Percentiles rank a stretch among this genome's conserved stretches.
Conservation (phyloP, 2,329 filamentous ascomycete genomes). For the Alternaria gansuensis region DNA sequence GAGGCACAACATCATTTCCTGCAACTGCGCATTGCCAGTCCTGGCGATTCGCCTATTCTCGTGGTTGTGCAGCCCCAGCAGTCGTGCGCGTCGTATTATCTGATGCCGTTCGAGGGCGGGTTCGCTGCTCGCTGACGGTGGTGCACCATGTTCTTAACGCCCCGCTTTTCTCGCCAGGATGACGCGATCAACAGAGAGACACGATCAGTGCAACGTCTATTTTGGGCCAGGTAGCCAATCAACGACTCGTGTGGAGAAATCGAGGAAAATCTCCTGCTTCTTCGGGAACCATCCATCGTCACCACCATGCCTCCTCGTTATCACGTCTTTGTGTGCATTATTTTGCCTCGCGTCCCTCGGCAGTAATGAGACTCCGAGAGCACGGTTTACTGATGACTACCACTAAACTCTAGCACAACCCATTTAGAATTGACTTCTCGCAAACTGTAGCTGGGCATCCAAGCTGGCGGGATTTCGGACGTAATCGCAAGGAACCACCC, state of each 20-base stretch:
- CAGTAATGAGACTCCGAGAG: slow-evolving; percentile 6
- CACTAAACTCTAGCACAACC: slow-evolving; percentile 9
- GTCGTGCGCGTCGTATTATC: slow-evolving; percentile 17
- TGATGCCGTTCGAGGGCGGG: slow-evolving; percentile 17
- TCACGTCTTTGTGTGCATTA: background rate
- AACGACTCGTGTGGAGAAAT: slow-evolving; percentile 10
- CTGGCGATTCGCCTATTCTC: slow-evolving; percentile 2
- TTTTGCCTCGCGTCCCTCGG: background rate
- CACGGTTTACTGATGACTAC: background rate
- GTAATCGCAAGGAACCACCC: slow-evolving; percentile 20
- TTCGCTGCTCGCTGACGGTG: slow-evolving; percentile 24
- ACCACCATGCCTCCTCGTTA: slow-evolving; percentile 10
- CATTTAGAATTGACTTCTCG: slow-evolving; percentile 26
- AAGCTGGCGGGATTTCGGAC: slow-evolving; percentile 23
- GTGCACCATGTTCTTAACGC: slow-evolving; percentile 30
- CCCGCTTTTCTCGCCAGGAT: slow-evolving; percentile 33
- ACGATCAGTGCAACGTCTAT: slow-evolving; percentile 25
- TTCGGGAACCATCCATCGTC: slow-evolving; percentile 21
- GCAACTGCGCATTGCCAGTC: slow-evolving; percentile 4
- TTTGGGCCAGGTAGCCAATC: slow-evolving; percentile 32
- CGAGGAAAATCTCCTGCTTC: slow-evolving; percentile 25
- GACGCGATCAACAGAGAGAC: slow-evolving; percentile 26
- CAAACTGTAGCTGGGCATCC: slow-evolving; percentile 17
- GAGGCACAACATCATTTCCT: slow-evolving; percentile 29
- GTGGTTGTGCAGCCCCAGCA: slow-evolving; percentile 3